Base-by-base conservation (phyloP, 1,284 basidiomycete species). In the Pseudozyma thailandica region DNA sequence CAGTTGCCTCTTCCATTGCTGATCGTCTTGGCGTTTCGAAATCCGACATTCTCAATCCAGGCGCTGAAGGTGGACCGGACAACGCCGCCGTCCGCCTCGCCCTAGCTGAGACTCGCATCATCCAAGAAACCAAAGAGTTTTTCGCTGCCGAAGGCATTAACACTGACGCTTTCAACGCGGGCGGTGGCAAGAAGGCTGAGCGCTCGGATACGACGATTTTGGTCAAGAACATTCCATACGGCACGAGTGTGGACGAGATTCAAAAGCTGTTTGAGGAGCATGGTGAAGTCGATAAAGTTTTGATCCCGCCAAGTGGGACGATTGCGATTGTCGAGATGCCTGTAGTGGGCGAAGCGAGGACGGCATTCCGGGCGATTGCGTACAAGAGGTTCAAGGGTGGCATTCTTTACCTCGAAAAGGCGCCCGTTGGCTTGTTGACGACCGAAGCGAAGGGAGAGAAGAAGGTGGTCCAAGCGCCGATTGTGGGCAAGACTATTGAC, bases 201-300 rank as follows among this genome's bases (percentile, higher is more conserved):
- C 60, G 79, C 15, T 66, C 59, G 0, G 89, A 92, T 75, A 94
- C 92, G 0, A 89, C 88, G 43, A 90, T 98, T 56, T 87, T 98
- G 9, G 92, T 98, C 64, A 98, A 98, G 86, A 98, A 98, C 84
- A 94, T 98, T 42, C 94, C 95, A 0, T 96, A 92, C 78, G 93
- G 93, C 15, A 97, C 94, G 0, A 88, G 90, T 1, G 85, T 86
- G 0, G 88, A 89, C 12, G 88, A 91, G 64, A 87, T 98, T 18
- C 87, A 88, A 30, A 89, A 90, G 63, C 82, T 98, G 41, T 96
- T 98, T 78, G 87, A 88, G 28, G 86, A 87, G 0, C 90, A 92
- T 76, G 94, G 94, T 7, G 86, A 87, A 53, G 85, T 96, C n/a
- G 86, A 83, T 23, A 87, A 91, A 16, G 88, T 96, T 4, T 84